Evolutionary conservation across 768 basidiomycete species (phyloP).

Genomic region (Chalciporus sphaerocephalus): DNA sequence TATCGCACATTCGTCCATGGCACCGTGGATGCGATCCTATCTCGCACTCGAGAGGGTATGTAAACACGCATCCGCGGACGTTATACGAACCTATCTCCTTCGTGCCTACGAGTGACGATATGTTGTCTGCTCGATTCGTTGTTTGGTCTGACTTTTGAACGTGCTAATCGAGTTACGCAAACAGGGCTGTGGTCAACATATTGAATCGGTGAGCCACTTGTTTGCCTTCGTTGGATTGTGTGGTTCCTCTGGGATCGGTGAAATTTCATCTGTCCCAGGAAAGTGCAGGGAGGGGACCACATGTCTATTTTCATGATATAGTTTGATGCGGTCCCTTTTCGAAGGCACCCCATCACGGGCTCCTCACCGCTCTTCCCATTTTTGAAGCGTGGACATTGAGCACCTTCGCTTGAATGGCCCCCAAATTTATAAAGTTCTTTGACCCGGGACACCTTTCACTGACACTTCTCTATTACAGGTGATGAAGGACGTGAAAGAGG

Average conservation of each 20-base stretch:
- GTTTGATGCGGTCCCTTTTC: conserved; percentile 36
- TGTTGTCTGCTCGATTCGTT: background rate
- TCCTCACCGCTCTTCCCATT: conserved; percentile 22
- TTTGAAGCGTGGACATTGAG: conserved; percentile 8
- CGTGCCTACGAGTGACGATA: conserved; percentile 2
- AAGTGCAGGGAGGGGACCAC: conserved; percentile 5
- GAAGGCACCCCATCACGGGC: conserved; percentile 30
- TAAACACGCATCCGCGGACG: conserved; percentile 16
- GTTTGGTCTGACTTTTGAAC: background rate
- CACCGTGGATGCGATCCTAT: conserved; percentile 12
- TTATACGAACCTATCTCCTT: conserved; percentile 9
- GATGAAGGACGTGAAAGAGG: conserved; percentile 47
- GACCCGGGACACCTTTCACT: conserved; percentile 27
- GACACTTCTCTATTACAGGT: conserved; percentile 35
- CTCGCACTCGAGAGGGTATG: conserved; percentile 8
- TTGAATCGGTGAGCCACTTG: conserved; percentile 49
- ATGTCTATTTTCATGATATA: conserved; percentile 24
- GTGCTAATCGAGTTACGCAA: conserved; percentile 8
- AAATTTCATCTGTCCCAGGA: conserved; percentile 6
- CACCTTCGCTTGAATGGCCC: conserved; percentile 21
- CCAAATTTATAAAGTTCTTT: conserved; percentile 22
- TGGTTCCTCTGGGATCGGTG: conserved; percentile 16
- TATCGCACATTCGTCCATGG: conserved; percentile 19
- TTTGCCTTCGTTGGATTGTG: conserved; percentile 11
- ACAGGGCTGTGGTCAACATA: conserved; percentile 71